Evolutionary conservation across 257 asterid species (phyloP).

Genomic region (Forsythia suspensa): DNA sequence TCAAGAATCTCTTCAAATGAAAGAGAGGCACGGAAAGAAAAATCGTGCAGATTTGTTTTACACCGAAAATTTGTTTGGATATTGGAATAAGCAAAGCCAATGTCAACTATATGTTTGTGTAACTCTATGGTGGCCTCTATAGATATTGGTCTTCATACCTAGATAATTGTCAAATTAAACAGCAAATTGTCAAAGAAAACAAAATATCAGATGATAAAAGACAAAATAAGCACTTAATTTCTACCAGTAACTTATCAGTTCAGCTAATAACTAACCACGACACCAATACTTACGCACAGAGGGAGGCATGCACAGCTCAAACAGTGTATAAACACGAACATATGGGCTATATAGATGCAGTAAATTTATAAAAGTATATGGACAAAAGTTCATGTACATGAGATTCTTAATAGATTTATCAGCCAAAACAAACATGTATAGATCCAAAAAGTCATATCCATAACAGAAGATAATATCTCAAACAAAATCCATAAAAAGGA

Average conservation of each 20-base stretch:
- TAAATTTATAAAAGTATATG: neutral
- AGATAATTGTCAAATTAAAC: neutral
- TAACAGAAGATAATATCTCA: neutral
- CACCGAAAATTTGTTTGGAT: no score
- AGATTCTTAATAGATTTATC: neutral
- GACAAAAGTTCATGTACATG: neutral
- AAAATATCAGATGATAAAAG: neutral
- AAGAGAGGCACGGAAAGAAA: neutral
- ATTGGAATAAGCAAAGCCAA: neutral
- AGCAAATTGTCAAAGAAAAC: neutral
- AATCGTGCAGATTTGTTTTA: neutral
- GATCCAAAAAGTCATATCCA: constrained; percentile 5
- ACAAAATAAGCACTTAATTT: neutral
- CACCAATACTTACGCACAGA: neutral
- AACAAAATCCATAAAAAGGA: neutral
- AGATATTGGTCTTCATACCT: neutral
- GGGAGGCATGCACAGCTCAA: neutral
- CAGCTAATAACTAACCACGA: neutral
- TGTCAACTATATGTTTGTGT: neutral
- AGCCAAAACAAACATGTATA: constrained; percentile 7
- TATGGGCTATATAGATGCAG: neutral
- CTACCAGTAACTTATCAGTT: neutral
- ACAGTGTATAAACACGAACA: neutral
- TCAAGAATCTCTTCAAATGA: neutral
- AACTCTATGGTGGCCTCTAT: neutral